Evolutionary conservation across 768 basidiomycete species (phyloP), one percentile per base, ranked within the genome.

Genomic region (Termitomyces sp.): DNA sequence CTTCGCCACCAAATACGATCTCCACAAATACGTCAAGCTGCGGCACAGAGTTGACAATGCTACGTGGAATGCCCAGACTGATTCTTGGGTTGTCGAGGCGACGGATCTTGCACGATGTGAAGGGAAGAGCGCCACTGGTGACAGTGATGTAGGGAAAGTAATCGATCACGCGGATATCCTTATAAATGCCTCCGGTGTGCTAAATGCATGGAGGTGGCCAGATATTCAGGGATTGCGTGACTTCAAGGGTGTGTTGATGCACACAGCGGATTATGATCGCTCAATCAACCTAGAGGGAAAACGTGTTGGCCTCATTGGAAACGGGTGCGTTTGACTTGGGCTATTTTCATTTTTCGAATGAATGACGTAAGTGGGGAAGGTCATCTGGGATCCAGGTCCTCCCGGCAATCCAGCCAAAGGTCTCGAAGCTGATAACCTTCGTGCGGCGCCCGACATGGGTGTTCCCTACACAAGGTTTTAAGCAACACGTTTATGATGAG

Each of bases 171-270:
- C 68, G 54, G 68, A 76, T 57, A 63, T 76, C 46, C 51, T 76
- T 1, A 61, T 75, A 53, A 70, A 72, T 45, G 73, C 68, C 3
- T 52, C 60, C 10, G 75, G 75, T 18, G 62, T 72, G 45, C 61
- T 76, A 28, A 76, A 75, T 55, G 61, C 65, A 6, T 77, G 75
- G 75, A 66, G 65, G 53, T 74, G 73, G 73, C 74, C 76, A 3
- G 66, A 72, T 35, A 74, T 76, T 26, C 54, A 64, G 6, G 75
- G 75, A 2, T 62, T 76, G 14, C 36, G 68, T 1, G 61, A 68
- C 20, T 77, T 69, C 62, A 65, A 69, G 48, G 73, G 75, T 1
- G 55, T 55, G 10, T 62, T 75, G n/a, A 36, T 74, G 36, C 75
- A 76, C 56, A 77, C 72, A 0, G 73, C 75, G 1, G 58, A 63